phyloP scores from a whole-genome alignment of 805 yeast species.

The Myxozyma vanderwaltii region DNA sequence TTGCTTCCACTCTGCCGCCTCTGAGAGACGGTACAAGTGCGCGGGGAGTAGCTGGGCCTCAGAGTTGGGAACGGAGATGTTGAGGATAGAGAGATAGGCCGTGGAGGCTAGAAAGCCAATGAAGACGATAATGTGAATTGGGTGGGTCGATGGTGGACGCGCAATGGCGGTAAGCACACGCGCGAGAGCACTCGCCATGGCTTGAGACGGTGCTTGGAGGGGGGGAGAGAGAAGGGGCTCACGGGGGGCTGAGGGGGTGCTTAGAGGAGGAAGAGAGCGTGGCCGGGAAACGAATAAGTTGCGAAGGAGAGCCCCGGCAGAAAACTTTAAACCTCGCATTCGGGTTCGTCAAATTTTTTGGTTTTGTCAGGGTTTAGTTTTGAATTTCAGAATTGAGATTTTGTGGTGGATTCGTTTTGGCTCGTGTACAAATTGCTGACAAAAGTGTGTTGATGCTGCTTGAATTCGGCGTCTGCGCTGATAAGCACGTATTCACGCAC shows the following conservation, averaged over 20 bases:
- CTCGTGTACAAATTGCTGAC: too few species aligned
- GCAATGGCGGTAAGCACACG: slow-evolving; percentile 27
- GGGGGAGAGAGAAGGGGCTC: not conserved
- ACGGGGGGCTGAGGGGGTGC: not conserved
- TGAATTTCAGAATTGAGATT: too few species aligned
- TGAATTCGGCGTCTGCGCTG: too few species aligned
- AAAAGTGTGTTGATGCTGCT: too few species aligned
- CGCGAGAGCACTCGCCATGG: slow-evolving; percentile 24
- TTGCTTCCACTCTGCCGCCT: slow-evolving; percentile 52
- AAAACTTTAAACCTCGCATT: too few species aligned
- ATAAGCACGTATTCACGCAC: too few species aligned
- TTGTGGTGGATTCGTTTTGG: too few species aligned
- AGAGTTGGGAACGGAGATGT: slow-evolving; percentile 43
- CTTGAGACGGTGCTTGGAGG: not conserved
- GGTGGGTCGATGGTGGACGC: slow-evolving; percentile 46
- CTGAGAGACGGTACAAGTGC: slow-evolving; percentile 43
- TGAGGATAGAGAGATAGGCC: slow-evolving; percentile 67
- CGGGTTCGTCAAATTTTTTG: too few species aligned
- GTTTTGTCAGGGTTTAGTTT: too few species aligned
- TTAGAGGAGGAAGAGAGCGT: not conserved
- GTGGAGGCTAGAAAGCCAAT: slow-evolving; percentile 75
- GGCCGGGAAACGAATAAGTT: not conserved
- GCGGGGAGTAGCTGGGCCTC: slow-evolving; percentile 27
- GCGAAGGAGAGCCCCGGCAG: not conserved
- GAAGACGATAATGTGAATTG: slow-evolving; percentile 79